phyloP scores from a whole-genome alignment of 2,329 filamentous ascomycete genomes.

The Ceratocystis eucalypticola region DNA sequence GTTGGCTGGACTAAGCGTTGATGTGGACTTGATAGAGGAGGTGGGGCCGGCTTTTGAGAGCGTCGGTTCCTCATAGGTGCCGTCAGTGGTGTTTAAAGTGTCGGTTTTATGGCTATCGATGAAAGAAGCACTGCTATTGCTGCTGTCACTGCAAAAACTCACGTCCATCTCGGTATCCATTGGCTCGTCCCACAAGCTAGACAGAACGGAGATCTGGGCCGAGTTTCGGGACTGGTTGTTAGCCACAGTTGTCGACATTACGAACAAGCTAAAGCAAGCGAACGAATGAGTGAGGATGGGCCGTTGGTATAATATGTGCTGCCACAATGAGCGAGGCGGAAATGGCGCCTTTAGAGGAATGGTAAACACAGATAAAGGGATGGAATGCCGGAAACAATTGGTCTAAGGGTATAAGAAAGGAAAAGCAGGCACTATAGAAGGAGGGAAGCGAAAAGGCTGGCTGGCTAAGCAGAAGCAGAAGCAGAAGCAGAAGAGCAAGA shows the following conservation, averaged over 20 bases:
- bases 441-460: slow-evolving; percentile 2
- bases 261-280: background rate
- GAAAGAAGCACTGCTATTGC: slow-evolving; percentile 3
- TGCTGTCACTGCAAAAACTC: slow-evolving; percentile 3
- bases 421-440: background rate
- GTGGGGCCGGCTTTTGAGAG: background rate
- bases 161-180: slow-evolving; percentile 3
- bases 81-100: slow-evolving; percentile 6
- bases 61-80: slow-evolving; percentile 8
- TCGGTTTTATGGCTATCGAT: background rate
- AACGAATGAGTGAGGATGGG: background rate
- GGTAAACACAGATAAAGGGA: slow-evolving; percentile 8
- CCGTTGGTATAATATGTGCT: background rate
- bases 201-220: slow-evolving; percentile 19
- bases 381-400: slow-evolving; percentile 3
- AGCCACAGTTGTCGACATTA: background rate
- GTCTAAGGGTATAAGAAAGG: slow-evolving; percentile 6
- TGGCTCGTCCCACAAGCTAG: slow-evolving; percentile 19
- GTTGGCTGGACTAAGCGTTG: too few species aligned
- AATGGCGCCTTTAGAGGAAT: background rate
- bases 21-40: background rate
- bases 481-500: background rate
- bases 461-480: too few species aligned
- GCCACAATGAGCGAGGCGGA: background rate
- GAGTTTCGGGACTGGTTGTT: slow-evolving; percentile 15